A percentile compares a stretch with the other conserved stretches of the same genome.
Evolutionary conservation across 1,139 yeast genomes (phyloP).

Genomic region (Dujonia santamariae): DNA sequence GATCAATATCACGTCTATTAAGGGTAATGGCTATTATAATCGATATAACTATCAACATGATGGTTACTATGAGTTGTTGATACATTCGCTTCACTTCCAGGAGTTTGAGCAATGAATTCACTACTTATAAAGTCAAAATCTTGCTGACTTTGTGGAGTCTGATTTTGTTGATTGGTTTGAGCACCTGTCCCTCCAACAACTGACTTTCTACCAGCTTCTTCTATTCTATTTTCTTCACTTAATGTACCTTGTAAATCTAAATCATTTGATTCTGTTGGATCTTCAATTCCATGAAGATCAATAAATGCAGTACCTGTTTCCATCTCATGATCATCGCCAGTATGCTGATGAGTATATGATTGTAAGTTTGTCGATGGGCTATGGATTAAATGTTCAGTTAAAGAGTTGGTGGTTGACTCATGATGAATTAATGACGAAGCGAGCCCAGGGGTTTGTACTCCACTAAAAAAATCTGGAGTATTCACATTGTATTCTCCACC

Average conservation of each 20-base stretch:
- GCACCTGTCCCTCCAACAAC: constrained; percentile 1
- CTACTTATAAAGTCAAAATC: constrained; percentile 9
- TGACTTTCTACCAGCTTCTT: no score
- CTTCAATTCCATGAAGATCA: constrained; percentile 6
- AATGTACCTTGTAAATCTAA: no score
- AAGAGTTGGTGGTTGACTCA: constrained; percentile 1
- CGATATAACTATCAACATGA: constrained; percentile 27
- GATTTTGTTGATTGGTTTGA: constrained; percentile 3
- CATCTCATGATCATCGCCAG: constrained; percentile 5
- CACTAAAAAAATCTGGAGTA: constrained; percentile 30
- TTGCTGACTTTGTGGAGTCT: constrained; percentile 7
- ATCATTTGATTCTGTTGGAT: no score
- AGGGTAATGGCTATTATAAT: constrained; percentile 19
- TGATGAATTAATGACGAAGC: constrained; percentile 5
- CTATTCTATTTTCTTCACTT: no score
- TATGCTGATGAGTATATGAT: constrained; percentile 13
- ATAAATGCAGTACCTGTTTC: constrained; percentile 3
- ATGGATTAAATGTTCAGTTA: constrained; percentile 12
- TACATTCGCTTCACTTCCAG: constrained; percentile 7
- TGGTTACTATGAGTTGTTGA: constrained; percentile 11
- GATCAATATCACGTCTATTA: not conserved
- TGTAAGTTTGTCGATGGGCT: constrained; percentile 19
- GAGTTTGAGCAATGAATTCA: constrained; percentile 9
- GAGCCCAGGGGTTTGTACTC: constrained; percentile 1
- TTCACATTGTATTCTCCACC: constrained; percentile 15